phyloP scores from a whole-genome alignment of 2,329 filamentous ascomycete genomes.

The Herpotrichia juniperi region DNA sequence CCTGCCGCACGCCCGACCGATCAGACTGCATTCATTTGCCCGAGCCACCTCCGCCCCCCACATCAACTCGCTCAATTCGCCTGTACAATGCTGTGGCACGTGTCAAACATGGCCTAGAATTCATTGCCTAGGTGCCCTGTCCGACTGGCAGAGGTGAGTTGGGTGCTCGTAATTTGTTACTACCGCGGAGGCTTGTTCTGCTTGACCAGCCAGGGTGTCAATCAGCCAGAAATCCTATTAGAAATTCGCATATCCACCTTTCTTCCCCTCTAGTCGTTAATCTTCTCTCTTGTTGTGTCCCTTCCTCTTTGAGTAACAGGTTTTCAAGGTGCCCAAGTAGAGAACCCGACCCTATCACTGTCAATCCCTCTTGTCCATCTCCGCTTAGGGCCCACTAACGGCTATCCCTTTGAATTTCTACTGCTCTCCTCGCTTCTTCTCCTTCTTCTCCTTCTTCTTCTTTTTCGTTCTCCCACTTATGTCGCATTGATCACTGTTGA shows the following conservation, averaged over 20 bases:
- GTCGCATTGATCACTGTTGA: constrained; percentile 24
- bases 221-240: constrained; percentile 32
- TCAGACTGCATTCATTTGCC: constrained; percentile 19
- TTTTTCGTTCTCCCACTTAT: constrained; percentile 22
- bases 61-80: constrained; percentile 21
- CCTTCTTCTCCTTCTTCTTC: constrained; percentile 27
- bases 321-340: constrained; percentile 14
- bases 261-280: constrained; percentile 22
- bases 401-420: constrained; percentile 27
- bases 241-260: constrained; percentile 27
- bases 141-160: constrained; percentile 37
- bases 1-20: constrained; percentile 15
- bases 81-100: constrained; percentile 31
- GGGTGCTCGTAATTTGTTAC: constrained; percentile 27
- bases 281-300: constrained; percentile 24
- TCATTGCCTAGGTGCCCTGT: constrained; percentile 18
- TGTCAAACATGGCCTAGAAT: constrained; percentile 35
- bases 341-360: constrained; percentile 13
- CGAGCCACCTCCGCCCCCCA: constrained; percentile 16
- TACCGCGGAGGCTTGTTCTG: constrained; percentile 17
- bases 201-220: constrained; percentile 18
- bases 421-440: constrained; percentile 5
- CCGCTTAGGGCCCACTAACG: constrained; percentile 33
- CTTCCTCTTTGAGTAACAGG: constrained; percentile 33
- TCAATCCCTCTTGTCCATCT: constrained; percentile 19